Base-by-base conservation (phyloP, 306 rosid genomes). In the Rubus idaeus region DNA sequence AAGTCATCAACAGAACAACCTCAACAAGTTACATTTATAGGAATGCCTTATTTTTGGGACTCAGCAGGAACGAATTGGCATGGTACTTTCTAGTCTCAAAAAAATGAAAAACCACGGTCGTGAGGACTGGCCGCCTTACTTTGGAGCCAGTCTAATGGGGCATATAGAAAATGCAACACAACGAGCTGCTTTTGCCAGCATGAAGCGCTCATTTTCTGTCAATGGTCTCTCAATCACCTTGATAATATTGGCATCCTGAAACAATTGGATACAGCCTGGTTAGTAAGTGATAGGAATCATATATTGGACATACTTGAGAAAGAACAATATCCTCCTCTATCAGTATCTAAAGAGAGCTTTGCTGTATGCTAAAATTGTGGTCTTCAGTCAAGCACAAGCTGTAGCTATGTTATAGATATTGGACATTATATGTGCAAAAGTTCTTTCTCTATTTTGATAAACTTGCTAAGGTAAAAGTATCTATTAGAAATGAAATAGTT, bases 171-270 rank as follows among this genome's bases (percentile, higher is more conserved):
- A 95, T n/a, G 99, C 91, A 21, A 92, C 83, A 37, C 99, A 95
- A 20, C 99, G 94, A 82, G 99, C 99, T 26, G 97, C 99, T 85
- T 92, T 95, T 18, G 97, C 99, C 89, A 95, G 81, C 89, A 79
- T 85, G 86, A 90, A 92, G 76, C 97, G 89, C 82, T 95, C 99
- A 10, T 81, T 86, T 75, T 95, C 97, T 46, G 91, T 86, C 81
- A 92, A 83, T 35, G 96, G 96, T 82, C 99, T 91, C 84, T 95
- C 99, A 12, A 95, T 95, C 89, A 92, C 99, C 88, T 91, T 95
- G 20, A 92, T 87, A 70, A 90, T 72, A 81, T 92, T 95, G 35
- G 86, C 94, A 83, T 95, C 99, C 99, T 95, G 65, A 45, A 75
- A 83, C 44, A 73, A 35, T 49, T 3, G 65, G 69, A 70, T 58